Base-by-base conservation (phyloP, 2,329 filamentous ascomycete species). In the Fusarium subtropicale region DNA sequence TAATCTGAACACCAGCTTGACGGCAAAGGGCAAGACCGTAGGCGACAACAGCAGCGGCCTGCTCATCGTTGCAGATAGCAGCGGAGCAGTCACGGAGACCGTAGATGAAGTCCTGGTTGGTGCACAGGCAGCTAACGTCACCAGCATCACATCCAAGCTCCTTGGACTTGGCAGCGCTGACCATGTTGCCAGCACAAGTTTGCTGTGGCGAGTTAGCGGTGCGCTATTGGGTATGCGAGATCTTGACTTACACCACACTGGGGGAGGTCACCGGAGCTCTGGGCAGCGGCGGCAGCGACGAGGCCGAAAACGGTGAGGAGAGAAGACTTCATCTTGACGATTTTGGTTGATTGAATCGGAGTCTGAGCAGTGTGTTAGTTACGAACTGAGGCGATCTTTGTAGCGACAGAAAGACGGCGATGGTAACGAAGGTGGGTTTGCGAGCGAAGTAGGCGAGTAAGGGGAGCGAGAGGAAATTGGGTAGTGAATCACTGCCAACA, bases 11-110 rank as follows among this genome's bases (percentile, higher is more conserved):
- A 55, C 80, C 81, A 59, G 74, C 79, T 44, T 79, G 63, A 24
- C 74, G 60, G 76, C 84, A 86, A 59, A 81, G 61, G 15, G 71
- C 53, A 58, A 81, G 71, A 42, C 77, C 84, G 66, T 79, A 84
- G 30, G 71, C 57, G 41, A 86, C 74, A 58, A 78, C 80, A 42
- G 76, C 66, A 34, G 75, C 70, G 50, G 81, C 81, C 48, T 80
- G 75, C 18, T 76, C 69, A 16, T 71, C 60, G 60, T 68, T 58
- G 79, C 84, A 86, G 45, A 79, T 76, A 76, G 82, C 76, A 66
- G 71, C 68, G 20, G 84, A 81, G 78, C 85, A 87, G 79, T 87
- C 85, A 60, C 81, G 83, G 62, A 87, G 76, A 54, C 85, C 85
- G 68, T 81, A 85, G 60, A 78, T 71, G 76, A 85, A 87, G 79